Percentiles rank a stretch among this genome's conserved stretches.
Conservation (phyloP, 257 asterid genomes). For the Vinca minor region DNA sequence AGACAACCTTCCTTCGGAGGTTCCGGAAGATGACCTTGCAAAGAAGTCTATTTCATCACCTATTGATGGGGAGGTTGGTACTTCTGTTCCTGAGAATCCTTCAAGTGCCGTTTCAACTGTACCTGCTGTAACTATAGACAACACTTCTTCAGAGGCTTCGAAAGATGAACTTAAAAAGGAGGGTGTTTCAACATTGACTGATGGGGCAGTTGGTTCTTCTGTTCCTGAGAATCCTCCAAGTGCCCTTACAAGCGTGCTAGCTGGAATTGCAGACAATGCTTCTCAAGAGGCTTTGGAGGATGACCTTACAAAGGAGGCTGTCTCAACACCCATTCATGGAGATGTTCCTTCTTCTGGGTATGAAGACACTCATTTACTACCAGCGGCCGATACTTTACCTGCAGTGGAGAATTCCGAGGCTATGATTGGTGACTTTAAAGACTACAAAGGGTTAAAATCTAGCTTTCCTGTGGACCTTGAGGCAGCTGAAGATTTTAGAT, state of each 20-base stretch:
- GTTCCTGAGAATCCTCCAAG: background rate
- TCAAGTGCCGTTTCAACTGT: constrained; percentile 15
- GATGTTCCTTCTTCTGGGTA: background rate
- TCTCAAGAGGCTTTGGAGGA: constrained; percentile 8
- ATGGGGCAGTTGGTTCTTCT: constrained; percentile 3
- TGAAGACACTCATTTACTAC: constrained; percentile 1
- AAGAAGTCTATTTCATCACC: no score
- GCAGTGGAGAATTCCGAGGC: constrained; percentile 16
- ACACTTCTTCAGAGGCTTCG: constrained; percentile 12
- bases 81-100: constrained; percentile 16
- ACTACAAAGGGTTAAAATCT: constrained; percentile 15
- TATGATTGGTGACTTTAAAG: constrained; percentile 23
- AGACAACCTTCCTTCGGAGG: no score
- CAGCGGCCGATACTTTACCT: constrained; percentile 14
- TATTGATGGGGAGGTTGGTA: no score
- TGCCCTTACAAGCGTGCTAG: background rate
- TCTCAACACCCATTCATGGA: constrained; percentile 5
- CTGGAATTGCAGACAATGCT: constrained; percentile 8
- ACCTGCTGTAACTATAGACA: constrained; percentile 15
- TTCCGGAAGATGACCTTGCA: no score
- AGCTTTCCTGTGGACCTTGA: constrained; percentile 23
- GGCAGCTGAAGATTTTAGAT: constrained; percentile 21
- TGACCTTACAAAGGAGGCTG: constrained; percentile 28
- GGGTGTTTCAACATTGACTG: constrained; percentile 4
- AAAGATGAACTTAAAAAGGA: constrained; percentile 25